Evolutionary conservation across 2,329 filamentous ascomycete species (phyloP), one percentile per base, ranked within the genome.

Genomic region (Fusarium metavorans): DNA sequence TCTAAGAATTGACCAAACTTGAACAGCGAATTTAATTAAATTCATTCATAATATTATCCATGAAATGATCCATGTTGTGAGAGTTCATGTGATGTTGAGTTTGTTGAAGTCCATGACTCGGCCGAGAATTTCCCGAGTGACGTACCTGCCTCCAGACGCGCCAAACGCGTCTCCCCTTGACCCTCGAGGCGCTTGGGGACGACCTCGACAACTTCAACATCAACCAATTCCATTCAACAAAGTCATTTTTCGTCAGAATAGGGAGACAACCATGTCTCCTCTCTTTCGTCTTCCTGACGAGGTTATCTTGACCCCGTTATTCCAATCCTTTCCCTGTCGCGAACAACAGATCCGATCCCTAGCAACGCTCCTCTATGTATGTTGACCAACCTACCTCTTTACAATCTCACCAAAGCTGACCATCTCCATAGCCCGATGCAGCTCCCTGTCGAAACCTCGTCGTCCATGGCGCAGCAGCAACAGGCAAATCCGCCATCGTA

Each of bases 401-500:
- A 62, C 23, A 14, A 16, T 56, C 30, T 43, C 13, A 23, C 11
- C 9, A 23, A 35, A 64, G 25, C 63, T 75, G 25, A 69, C 25
- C 18, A 5, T n/a, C 14, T 13, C 5, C 45, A 13, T 79, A 94
- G 90, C 89, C 91, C 25, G 83, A 85, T 56, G 87, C 92, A n/a
- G 92, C 94, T 34, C 92, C 90, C 66, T 93, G 93, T 66, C 87
- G 91, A 13, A 93, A 94, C 70, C 82, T 98, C 13, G 91, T 98
- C 25, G 83, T 97, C 58, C 92, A 98, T 82, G 97, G 97, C 60
- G 90, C 95, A 34, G 92, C 95, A 78, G 93, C 95, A 3, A 97
- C 95, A 0, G 96, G 95, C 45, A 98, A 98, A 84, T 94, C 91
- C 35, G 89, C 90, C 57, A 88, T 98, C 60, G 87, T 92, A 5